Evolutionary conservation across 2,329 filamentous ascomycete species (phyloP).

Genomic region (Aspergillus floridensis): DNA sequence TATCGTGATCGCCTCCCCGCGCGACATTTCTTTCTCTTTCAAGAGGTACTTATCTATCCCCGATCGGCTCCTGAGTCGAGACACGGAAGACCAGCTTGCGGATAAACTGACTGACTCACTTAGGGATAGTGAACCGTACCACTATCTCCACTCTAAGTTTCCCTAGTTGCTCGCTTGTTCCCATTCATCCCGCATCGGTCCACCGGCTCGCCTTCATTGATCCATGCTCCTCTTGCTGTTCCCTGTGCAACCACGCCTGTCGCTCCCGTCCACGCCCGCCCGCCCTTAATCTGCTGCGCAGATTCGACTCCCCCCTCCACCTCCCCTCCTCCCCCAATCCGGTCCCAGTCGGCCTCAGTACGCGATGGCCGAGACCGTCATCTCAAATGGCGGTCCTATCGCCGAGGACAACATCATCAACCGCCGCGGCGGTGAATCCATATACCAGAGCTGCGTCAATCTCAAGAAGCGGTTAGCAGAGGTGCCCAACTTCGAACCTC

Average conservation of each 20-base stretch:
- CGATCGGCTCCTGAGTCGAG: slow-evolving; percentile 7
- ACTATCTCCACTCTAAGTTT: slow-evolving; percentile 9
- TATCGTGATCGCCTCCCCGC: not conserved
- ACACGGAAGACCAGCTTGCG: slow-evolving; percentile 10
- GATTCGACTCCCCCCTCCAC: slow-evolving; percentile 26
- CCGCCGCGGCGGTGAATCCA: slow-evolving; percentile 87
- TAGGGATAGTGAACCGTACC: slow-evolving; percentile 14
- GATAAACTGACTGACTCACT: slow-evolving; percentile 16
- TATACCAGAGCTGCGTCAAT: slow-evolving; percentile 92
- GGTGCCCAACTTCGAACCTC: slow-evolving; percentile 78
- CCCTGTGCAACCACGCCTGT: slow-evolving; percentile 29
- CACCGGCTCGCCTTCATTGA: slow-evolving; percentile 27
- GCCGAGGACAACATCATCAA: slow-evolving; percentile 96
- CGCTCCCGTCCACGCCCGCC: slow-evolving; percentile 18
- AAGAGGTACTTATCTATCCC: slow-evolving; percentile 1
- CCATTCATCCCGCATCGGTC: slow-evolving; percentile 28
- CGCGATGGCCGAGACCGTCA: slow-evolving; percentile 37
- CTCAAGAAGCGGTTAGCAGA: slow-evolving; percentile 77
- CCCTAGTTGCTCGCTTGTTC: slow-evolving; percentile 26
- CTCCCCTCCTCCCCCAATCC: slow-evolving; percentile 7
- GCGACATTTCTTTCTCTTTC: not conserved
- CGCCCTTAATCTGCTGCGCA: slow-evolving; percentile 31
- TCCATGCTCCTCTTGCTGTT: slow-evolving; percentile 30
- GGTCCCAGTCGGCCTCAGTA: slow-evolving; percentile 22
- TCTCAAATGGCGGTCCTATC: slow-evolving; percentile 44